Conservation (phyloP, 2,329 filamentous ascomycete species). For the Fusarium liriodendri region DNA sequence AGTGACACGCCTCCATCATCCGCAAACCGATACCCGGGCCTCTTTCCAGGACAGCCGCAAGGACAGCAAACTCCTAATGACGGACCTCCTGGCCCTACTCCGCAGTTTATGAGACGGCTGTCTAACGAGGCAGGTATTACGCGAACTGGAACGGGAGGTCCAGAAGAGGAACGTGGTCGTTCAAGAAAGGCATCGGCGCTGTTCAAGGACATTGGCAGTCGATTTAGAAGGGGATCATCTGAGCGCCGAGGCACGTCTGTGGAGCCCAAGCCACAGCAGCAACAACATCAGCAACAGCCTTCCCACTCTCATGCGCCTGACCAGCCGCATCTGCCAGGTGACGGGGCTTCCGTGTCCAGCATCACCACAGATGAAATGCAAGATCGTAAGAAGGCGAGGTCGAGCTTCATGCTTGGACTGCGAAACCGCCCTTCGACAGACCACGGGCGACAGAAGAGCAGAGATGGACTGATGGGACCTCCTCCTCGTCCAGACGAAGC, state of each 20-base stretch:
- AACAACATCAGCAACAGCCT: neutral
- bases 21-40: constrained; percentile 60
- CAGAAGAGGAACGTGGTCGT: constrained; percentile 50
- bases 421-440: constrained; percentile 26
- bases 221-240: constrained; percentile 51
- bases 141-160: constrained; percentile 43
- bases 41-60: constrained; percentile 51
- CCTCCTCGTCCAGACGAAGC: constrained; percentile 26
- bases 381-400: constrained; percentile 51
- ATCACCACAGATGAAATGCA: constrained; percentile 53
- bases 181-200: constrained; percentile 55
- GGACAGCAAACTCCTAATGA: constrained; percentile 31
- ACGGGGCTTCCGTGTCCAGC: constrained; percentile 58
- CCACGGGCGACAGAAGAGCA: constrained; percentile 23
- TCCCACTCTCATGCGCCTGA: constrained; percentile 1
- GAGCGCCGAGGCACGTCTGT: constrained; percentile 47
- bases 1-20: constrained; percentile 63
- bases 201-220: constrained; percentile 64
- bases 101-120: constrained; percentile 29
- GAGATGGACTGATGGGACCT: constrained; percentile 30
- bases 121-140: constrained; percentile 44
- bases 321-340: constrained; percentile 16
- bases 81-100: constrained; percentile 5
- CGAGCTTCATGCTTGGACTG: constrained; percentile 52
- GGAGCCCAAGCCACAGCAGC: constrained; percentile 31